Evolutionary conservation across 208 protist genomes (phyloP), one percentile per base, ranked within the genome.

Genomic region (Acanthamoeba healyi): DNA sequence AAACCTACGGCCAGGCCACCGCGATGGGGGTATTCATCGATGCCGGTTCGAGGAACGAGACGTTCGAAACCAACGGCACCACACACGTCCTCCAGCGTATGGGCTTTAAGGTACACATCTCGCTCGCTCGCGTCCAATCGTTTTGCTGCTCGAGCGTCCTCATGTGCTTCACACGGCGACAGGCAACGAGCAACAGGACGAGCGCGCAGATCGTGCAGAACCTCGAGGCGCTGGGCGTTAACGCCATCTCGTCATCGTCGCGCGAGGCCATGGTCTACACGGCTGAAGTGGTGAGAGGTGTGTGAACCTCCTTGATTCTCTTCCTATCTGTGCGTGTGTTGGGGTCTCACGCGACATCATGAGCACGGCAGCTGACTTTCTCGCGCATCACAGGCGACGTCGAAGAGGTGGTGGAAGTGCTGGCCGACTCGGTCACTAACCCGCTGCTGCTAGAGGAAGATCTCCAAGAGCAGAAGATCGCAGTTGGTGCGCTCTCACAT

Each of bases 191-290:
- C 6, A 81, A 40, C 51, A 49, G 29, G 2, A 79, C 86, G 14
- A n/a, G 7, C 40, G n/a, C 63, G 17, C 6, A 63, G 32, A 84
- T 95, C 10, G 86, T 95, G 86, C 86, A 91, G n/a, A 36, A 46
- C 6, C 24, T 79, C 6, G 84, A 93, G 56, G 0, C 32, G 40
- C 34, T 93, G 19, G 94, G 94, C 40, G 87, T 56, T 19, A 46
- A 81, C n/a, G 54, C 82, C 22, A 65, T 56, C 32, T 36, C 54
- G 2, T 67, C 29, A 2, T 40, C 87, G 24, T 82, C 56, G n/a
- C 84, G 94, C 40, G 94, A 95, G 87, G n/a, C 34, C 36, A 63
- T 91, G 84, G 54, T 91, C 54, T 91, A 91, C 56, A 44, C 49
- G 9, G 46, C 38, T 32, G 84, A 91, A 34, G 70, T 79, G 5